Evolutionary conservation across 1,284 basidiomycete species (phyloP), one percentile per base, ranked within the genome.

Genomic region (Trichosporon asahii): DNA sequence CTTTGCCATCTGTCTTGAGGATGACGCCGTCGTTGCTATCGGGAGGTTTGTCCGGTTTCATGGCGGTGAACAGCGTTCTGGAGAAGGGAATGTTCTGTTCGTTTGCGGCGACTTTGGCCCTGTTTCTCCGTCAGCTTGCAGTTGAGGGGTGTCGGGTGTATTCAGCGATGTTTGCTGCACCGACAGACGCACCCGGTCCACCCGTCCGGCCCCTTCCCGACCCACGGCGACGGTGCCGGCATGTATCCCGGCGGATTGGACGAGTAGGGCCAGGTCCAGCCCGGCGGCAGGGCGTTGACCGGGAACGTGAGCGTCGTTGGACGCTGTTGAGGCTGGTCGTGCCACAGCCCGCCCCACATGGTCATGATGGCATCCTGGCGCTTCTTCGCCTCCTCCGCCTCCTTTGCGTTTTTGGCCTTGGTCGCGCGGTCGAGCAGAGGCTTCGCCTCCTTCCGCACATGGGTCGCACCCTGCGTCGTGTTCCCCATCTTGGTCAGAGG

Each of bases 371-470:
- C 77, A 35, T 73, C 78, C 70, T 78, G 75, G 44, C 74, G 72
- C 68, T 79, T 79, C 70, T 76, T 77, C 18, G 68, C 72, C 23
- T 80, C 80, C 55, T 77, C 78, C 35, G 72, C 75, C 27, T 76
- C 77, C 61, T 63, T 46, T 49, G 72, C 72, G 46, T 67, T 70
- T 68, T 74, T 72, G 64, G 71, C 76, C 29, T 49, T 67, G 55
- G 74, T 70, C 18, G 57, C 68, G 66, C 76, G 77, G 4, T 73
- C 77, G 21, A 78, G 23, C 12, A 82, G 64, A 2, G 76, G 76
- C 63, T 76, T 76, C 2, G 75, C 75, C 14, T 75, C n/a, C 63
- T 76, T 73, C 68, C 78, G 78, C 12, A 80, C 55, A 27, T 77
- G 71, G n/a, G 70, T 72, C 14, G 70, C 71, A 3, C 79, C 78